phyloP scores from a whole-genome alignment of 2,329 filamentous ascomycete species.

The Fusarium compactum region DNA sequence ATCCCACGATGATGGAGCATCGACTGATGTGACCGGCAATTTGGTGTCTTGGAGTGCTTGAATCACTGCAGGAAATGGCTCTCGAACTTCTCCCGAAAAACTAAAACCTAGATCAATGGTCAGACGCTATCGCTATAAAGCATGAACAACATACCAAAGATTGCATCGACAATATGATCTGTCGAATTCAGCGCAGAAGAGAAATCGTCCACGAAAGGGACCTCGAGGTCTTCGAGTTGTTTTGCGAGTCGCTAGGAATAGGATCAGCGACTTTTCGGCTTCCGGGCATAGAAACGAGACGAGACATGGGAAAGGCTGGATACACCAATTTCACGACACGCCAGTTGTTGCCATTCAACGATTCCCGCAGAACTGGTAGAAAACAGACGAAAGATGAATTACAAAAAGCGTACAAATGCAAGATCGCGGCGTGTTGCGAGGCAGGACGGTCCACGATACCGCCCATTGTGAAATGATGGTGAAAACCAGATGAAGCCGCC shows the following conservation, averaged over 20 bases:
- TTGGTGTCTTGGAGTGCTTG: conserved; percentile 77
- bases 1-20: conserved; percentile 95
- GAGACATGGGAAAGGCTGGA: conserved; percentile 14
- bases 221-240: conserved; percentile 84
- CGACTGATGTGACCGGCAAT: conserved; percentile 86
- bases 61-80: conserved; percentile 89
- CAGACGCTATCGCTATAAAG: conserved; percentile 12
- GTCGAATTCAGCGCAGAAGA: conserved; percentile 71
- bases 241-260: conserved; percentile 77
- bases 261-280: conserved; percentile 47
- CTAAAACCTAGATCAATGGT: conserved; percentile 76
- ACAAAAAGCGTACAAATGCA: conserved; percentile 39
- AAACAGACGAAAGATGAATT: conserved; percentile 33
- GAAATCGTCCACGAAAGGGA: conserved; percentile 90
- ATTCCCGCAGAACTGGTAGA: conserved; percentile 31
- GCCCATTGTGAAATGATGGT: conserved; percentile 17
- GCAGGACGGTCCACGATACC: neutral
- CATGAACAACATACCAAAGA: conserved; percentile 76
- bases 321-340: conserved; percentile 6
- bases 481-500: conserved; percentile 52
- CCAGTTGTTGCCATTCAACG: conserved; percentile 20
- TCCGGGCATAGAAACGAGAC: conserved; percentile 13
- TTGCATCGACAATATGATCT: conserved; percentile 89
- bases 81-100: conserved; percentile 91
- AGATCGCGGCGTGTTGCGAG: conserved; percentile 5